phyloP scores from a whole-genome alignment of 768 basidiomycete genomes.

The Termitomyces titanicus region DNA sequence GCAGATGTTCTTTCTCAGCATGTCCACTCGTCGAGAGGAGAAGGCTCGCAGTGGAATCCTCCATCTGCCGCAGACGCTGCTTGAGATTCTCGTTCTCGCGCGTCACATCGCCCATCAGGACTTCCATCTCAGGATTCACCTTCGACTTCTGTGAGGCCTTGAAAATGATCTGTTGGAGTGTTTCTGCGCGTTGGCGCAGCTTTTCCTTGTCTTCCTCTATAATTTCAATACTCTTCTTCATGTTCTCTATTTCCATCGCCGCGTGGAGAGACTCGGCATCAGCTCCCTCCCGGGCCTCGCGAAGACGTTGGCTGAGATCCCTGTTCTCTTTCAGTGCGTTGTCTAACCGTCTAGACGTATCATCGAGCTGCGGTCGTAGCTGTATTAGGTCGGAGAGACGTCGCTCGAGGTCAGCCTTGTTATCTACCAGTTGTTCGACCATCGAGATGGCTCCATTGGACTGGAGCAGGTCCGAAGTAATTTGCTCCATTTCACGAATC shows the following conservation, averaged over 20 bases:
- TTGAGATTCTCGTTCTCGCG: slow-evolving; percentile 38
- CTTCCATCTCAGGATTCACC: slow-evolving; percentile 30
- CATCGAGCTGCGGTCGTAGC: slow-evolving; percentile 6
- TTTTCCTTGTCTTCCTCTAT: slow-evolving; percentile 27
- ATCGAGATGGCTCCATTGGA: slow-evolving; percentile 20
- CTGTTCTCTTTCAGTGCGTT: slow-evolving; percentile 21
- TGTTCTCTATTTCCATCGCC: slow-evolving; percentile 15
- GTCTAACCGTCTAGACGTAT: slow-evolving; percentile 11
- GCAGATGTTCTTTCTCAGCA: slow-evolving; percentile 27
- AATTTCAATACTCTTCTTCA: slow-evolving; percentile 17
- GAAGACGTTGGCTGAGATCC: slow-evolving; percentile 18
- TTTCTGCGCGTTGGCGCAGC: slow-evolving; percentile 24
- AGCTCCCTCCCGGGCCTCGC: slow-evolving; percentile 18
- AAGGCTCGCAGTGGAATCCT: slow-evolving; percentile 31
- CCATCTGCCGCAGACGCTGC: slow-evolving; percentile 29
- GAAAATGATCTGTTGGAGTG: slow-evolving; percentile 30
- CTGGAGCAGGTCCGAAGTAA: slow-evolving; percentile 26
- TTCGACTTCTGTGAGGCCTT: slow-evolving; percentile 15
- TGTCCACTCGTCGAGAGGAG: slow-evolving; percentile 28
- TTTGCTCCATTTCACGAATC: slow-evolving; percentile 25
- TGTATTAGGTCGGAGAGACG: slow-evolving; percentile 9
- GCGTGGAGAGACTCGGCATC: slow-evolving; percentile 12
- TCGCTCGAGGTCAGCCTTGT: slow-evolving; percentile 6
- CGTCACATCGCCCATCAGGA: slow-evolving; percentile 35
- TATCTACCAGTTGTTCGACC: slow-evolving; percentile 20